Evolutionary conservation across 2,329 filamentous ascomycete species (phyloP).

Genomic region (Diaporthe australafricana): DNA sequence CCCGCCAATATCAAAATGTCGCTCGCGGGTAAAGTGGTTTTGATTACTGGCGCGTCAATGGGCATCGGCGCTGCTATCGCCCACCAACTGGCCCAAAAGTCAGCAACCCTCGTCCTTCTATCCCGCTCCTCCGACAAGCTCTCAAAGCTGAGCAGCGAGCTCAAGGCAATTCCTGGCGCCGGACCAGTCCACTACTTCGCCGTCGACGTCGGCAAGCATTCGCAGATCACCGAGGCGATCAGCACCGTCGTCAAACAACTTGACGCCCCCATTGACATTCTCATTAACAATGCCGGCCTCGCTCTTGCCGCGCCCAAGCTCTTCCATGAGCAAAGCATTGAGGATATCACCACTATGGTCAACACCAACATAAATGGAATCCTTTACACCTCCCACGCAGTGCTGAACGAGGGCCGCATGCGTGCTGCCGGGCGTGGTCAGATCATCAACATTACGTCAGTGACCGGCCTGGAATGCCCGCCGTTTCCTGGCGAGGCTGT

Average conservation of each 20-base stretch:
- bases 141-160: not conserved
- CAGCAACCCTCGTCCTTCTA: not conserved
- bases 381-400: not conserved
- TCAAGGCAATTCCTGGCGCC: not conserved
- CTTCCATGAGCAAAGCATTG: conserved; percentile 13
- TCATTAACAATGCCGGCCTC: conserved; percentile 10
- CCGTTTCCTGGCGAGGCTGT: conserved; percentile 20
- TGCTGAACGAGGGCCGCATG: conserved; percentile 25
- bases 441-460: conserved; percentile 17
- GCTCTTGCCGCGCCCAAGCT: conserved; percentile 6
- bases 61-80: conserved; percentile 12
- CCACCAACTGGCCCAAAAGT: conserved; percentile 8
- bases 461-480: conserved; percentile 7
- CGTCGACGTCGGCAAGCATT: conserved; percentile 12
- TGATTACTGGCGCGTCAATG: conserved; percentile 14
- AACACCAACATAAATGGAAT: conserved; percentile 9
- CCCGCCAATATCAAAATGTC: not conserved
- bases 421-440: not conserved
- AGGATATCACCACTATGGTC: conserved; percentile 14
- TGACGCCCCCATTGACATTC: conserved; percentile 25
- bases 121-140: conserved; percentile 4
- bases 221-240: conserved; percentile 8
- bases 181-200: not conserved
- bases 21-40: not conserved
- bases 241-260: not conserved